phyloP scores from a whole-genome alignment of 495 filamentous ascomycete species.

The Lichenothelia convexa region DNA sequence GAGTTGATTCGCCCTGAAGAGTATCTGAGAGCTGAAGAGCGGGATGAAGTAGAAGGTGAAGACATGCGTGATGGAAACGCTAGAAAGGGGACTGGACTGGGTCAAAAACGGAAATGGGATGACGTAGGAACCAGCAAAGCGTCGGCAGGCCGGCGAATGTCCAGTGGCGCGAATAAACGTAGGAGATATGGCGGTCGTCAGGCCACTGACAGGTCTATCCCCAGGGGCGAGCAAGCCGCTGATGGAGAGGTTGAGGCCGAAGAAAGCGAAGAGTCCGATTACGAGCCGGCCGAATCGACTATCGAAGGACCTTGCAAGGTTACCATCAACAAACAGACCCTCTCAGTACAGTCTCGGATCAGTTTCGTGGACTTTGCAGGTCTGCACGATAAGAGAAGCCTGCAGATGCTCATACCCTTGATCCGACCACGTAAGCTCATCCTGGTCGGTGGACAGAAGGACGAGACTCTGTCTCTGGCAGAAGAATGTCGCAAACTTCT shows the following conservation, averaged over 20 bases:
- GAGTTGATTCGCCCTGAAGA: conserved; percentile 87
- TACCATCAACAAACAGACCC: conserved; percentile 34
- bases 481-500: conserved; percentile 65
- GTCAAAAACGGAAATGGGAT: conserved; percentile 89
- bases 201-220: too few relatives aligned
- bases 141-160: conserved; percentile 10
- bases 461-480: conserved; percentile 61
- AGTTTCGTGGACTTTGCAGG: conserved; percentile 84
- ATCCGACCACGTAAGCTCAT: conserved; percentile 91
- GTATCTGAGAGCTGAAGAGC: conserved; percentile 82
- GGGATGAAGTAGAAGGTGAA: conserved; percentile 58
- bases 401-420: conserved; percentile 86
- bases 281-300: conserved; percentile 29
- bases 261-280: conserved; percentile 35
- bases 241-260: conserved; percentile 29
- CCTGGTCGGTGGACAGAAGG: conserved; percentile 56
- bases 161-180: conserved; percentile 12
- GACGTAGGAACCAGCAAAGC: conserved; percentile 29
- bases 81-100: conserved; percentile 45
- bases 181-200: conserved; percentile 8
- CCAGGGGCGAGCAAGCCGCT: conserved; percentile 14
- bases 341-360: conserved; percentile 53
- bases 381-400: conserved; percentile 75
- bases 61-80: conserved; percentile 26
- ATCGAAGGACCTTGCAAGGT: conserved; percentile 57